Evolutionary conservation across 768 basidiomycete species (phyloP).

Genomic region (Pisolithus microcarpus): DNA sequence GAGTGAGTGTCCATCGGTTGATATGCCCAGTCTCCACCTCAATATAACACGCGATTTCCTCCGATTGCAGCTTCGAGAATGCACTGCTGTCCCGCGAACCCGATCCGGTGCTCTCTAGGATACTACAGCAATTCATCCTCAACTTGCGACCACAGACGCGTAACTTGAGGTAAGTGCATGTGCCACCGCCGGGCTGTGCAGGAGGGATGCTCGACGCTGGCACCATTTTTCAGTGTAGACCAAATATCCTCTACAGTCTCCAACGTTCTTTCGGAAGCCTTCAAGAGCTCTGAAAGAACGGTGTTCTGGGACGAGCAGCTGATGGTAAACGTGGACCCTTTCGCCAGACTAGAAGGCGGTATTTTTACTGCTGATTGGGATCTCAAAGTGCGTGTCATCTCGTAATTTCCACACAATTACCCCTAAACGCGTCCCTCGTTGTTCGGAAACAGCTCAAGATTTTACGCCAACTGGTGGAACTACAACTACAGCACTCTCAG

Average conservation of each 20-base stretch:
- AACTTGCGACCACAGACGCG: conserved; percentile 84
- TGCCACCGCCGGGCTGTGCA: conserved; percentile 19
- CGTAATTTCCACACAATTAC: conserved; percentile 17
- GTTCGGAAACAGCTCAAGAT: conserved; percentile 57
- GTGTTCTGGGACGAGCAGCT: conserved; percentile 74
- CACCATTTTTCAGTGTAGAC: conserved; percentile 52
- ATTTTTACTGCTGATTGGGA: conserved; percentile 80
- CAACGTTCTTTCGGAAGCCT: conserved; percentile 59
- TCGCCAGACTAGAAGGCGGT: conserved; percentile 55
- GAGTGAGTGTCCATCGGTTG: conserved; percentile 52
- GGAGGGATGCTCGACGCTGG: conserved; percentile 25
- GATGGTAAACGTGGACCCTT: conserved; percentile 66
- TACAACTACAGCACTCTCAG: conserved; percentile 64
- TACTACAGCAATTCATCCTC: conserved; percentile 70
- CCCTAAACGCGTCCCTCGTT: conserved; percentile 24
- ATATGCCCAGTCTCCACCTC: conserved; percentile 14
- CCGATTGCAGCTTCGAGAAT: conserved; percentile 60
- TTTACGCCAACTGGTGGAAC: conserved; percentile 76
- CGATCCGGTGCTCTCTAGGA: conserved; percentile 62
- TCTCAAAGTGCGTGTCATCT: conserved; percentile 56
- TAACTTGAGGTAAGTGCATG: conserved; percentile 71
- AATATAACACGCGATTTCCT: conserved; percentile 27
- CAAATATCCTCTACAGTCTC: conserved; percentile 74
- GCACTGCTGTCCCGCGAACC: conserved; percentile 67
- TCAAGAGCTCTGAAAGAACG: conserved; percentile 68